Base-by-base conservation (phyloP, 495 filamentous ascomycete species). In the Glutinoglossum americanum region DNA sequence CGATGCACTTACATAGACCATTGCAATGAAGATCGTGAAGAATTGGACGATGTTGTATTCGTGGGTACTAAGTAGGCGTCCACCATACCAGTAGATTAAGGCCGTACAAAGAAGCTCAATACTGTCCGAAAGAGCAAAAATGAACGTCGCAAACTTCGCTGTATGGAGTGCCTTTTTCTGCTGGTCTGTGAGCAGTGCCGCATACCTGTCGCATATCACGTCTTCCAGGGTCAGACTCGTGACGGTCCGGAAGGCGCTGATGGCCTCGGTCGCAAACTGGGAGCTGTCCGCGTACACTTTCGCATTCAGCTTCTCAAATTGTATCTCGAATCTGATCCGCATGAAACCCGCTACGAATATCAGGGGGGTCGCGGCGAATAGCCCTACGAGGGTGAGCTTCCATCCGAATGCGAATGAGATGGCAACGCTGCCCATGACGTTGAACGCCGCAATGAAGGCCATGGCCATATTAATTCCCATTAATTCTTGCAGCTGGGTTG, bases 401-500 rank as follows among this genome's bases (percentile, higher is more conserved):
- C 76, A 80, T 25, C 76, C 77, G 55, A 79, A 73, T 60, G 70
- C 70, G 58, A 80, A 73, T 6, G 75, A 72, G 45, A 81, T 69
- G 21, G 69, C 63, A 21, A 73, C 57, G 48, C 72, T 76, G 37
- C 72, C 72, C 6, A 75, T 56, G 15, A 80, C 64, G 41, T 70
- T 77, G 54, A 77, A 61, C 11, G 74, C 55, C 1, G 74, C 76
- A 53, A 76, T 72, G 33, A 72, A 64, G 17, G 73, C 70, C 55
- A 79, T 69, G 13, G 71, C 70, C 64, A 76, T 71, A 51, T 78
- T 76, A 7, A 70, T 71, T n/a, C 79, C 77, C 0, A 84, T 64
- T 3, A 84, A 62, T 55, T 83, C 79, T 61, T 84, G 76, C 0
- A 87, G 67, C 47, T 80, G 77, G 25, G 71, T 77, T 0, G 82